These are phyloP conservation scores for Scedosporium boydii DNA, from an alignment of 2,329 filamentous ascomycete species.

Conservation along the genomic window DNA sequence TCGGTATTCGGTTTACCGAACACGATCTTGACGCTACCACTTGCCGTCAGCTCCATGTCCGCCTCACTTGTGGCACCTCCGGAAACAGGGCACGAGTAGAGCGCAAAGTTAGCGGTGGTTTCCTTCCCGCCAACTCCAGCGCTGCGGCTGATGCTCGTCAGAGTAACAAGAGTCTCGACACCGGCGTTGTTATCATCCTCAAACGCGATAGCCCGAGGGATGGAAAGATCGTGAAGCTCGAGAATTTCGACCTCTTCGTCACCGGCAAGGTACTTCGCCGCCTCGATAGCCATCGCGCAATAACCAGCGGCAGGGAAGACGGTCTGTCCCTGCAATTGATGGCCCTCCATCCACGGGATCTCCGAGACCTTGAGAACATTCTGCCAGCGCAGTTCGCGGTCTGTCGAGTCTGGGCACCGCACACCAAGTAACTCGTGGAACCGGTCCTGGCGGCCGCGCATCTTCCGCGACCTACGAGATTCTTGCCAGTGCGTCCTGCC, in stretches of 20 bases:
- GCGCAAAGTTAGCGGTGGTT: not conserved
- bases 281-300: constrained; percentile 39
- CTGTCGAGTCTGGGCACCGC: constrained; percentile 30
- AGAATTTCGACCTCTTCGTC: not conserved
- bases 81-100: constrained; percentile 10
- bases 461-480: constrained; percentile 28
- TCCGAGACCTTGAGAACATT: constrained; percentile 38
- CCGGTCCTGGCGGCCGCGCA: constrained; percentile 5
- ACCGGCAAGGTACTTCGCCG: constrained; percentile 24
- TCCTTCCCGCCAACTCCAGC: not conserved
- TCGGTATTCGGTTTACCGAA: constrained; percentile 12
- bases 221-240: not conserved
- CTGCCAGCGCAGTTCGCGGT: constrained; percentile 37
- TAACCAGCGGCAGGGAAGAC: constrained; percentile 43
- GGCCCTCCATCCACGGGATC: constrained; percentile 33
- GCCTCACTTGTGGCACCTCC: constrained; percentile 6
- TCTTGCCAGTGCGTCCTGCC: constrained; percentile 43
- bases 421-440: constrained; percentile 30
- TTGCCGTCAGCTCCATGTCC: constrained; percentile 12
- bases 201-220: not conserved
- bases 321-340: not conserved
- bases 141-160: not conserved
- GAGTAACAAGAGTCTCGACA: not conserved
- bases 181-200: not conserved
- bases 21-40: constrained; percentile 12